Conservation (phyloP, 129 eudicot species). For the Scalesia atractyloides region DNA sequence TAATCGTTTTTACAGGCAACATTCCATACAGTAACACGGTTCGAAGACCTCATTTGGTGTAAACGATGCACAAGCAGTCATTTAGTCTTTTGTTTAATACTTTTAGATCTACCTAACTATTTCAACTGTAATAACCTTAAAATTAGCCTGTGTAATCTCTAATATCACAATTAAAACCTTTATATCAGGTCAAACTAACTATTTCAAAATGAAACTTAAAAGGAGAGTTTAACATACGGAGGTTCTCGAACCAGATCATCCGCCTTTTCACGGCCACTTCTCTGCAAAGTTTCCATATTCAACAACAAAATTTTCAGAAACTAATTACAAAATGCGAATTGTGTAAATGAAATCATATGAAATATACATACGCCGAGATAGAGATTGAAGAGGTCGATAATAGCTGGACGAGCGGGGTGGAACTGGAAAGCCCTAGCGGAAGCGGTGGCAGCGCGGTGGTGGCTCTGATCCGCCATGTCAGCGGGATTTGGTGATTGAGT, state of each 20-base stretch:
- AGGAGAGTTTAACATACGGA: constrained; percentile 52
- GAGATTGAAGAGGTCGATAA: constrained; percentile 77
- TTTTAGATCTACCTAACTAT: constrained; percentile 4
- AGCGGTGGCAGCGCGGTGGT: constrained; percentile 33
- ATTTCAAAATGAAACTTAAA: neutral
- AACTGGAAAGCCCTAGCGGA: constrained; percentile 48
- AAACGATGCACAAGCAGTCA: neutral
- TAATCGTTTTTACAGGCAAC: neutral
- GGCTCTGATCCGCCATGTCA: constrained; percentile 38
- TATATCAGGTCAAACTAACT: neutral
- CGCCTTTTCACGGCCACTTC: constrained; percentile 60
- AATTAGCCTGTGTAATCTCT: neutral
- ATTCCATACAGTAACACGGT: neutral
- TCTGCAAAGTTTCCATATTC: constrained; percentile 42
- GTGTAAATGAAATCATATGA: constrained; percentile 2
- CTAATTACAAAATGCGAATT: neutral
- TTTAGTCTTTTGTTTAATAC: neutral
- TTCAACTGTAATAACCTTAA: neutral
- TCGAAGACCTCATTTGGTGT: neutral
- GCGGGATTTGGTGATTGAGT: constrained; percentile 36
- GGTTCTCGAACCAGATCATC: constrained; percentile 71
- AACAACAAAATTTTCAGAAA: constrained; percentile 7
- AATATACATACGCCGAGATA: constrained; percentile 65
- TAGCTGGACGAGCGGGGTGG: constrained; percentile 72
- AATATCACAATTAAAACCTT: neutral